Evolutionary conservation across 768 basidiomycete species (phyloP).

Genomic region (Grammothele lineata): DNA sequence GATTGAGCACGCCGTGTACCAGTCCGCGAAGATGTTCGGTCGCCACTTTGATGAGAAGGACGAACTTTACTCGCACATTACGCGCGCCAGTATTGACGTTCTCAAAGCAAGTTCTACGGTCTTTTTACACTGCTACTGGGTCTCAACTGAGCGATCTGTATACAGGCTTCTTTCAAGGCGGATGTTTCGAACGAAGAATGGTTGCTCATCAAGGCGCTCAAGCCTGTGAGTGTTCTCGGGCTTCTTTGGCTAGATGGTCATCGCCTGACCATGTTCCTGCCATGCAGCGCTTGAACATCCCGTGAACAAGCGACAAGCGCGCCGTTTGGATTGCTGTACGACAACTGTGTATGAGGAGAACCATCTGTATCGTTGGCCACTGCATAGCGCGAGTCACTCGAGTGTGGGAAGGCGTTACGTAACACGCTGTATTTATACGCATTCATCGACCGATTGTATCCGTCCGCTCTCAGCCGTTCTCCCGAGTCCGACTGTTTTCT

Average conservation of each 20-base stretch:
- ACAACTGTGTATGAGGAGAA: not conserved
- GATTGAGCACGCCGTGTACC: slow-evolving; percentile 96
- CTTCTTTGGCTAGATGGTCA: not conserved
- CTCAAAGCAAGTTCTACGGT: slow-evolving; percentile 63
- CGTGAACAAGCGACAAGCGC: slow-evolving; percentile 18
- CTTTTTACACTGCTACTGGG: not conserved
- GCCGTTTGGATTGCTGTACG: slow-evolving; percentile 1
- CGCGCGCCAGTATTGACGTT: slow-evolving; percentile 91
- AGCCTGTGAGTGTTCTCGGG: slow-evolving; percentile 49
- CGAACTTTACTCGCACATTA: slow-evolving; percentile 86
- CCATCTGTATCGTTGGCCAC: too few species aligned
- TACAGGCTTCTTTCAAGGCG: slow-evolving; percentile 76
- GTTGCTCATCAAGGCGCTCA: slow-evolving; percentile 85
- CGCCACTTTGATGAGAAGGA: slow-evolving; percentile 97
- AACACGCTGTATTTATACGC: slow-evolving; percentile 22
- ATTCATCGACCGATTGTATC: not conserved
- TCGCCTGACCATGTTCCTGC: not conserved
- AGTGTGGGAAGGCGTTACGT: slow-evolving; percentile 18
- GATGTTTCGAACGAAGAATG: slow-evolving; percentile 92
- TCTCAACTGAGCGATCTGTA: slow-evolving; percentile 7
- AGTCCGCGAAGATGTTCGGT: slow-evolving; percentile 92
- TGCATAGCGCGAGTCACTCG: too few species aligned
- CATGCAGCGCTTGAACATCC: slow-evolving; percentile 36
- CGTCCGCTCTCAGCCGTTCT: not conserved
- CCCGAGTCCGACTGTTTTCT: not conserved